phyloP scores from a whole-genome alignment of 2,329 filamentous ascomycete genomes.

The Mycosphaerelloides madeirae region DNA sequence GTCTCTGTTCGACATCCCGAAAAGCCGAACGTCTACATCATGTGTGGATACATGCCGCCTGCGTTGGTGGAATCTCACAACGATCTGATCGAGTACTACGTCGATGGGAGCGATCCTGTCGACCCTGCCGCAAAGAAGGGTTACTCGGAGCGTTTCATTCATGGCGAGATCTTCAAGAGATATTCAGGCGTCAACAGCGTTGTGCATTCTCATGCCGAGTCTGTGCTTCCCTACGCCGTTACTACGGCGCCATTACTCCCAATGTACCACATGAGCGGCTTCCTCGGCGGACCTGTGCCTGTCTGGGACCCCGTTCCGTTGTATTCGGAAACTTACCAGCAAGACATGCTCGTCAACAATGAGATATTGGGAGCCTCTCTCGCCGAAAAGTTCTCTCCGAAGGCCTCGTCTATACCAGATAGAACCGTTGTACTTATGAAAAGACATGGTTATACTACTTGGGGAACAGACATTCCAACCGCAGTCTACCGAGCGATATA shows the following conservation, averaged over 20 bases:
- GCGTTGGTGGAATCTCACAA: conserved; percentile 40
- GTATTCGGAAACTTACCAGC: conserved; percentile 14
- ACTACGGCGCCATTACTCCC: conserved; percentile 37
- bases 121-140: conserved; percentile 29
- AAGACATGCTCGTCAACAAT: conserved; percentile 1
- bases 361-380: not conserved
- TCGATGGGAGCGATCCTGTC: conserved; percentile 41
- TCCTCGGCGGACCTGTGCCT: conserved; percentile 32
- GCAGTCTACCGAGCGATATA: conserved; percentile 38
- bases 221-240: conserved; percentile 41
- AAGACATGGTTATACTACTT: not conserved
- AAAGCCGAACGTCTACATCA: conserved; percentile 44
- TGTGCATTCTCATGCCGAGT: conserved; percentile 43
- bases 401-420: not conserved
- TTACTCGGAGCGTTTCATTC: conserved; percentile 44
- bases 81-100: conserved; percentile 47
- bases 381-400: not conserved
- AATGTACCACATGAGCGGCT: conserved; percentile 42
- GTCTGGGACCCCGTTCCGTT: conserved; percentile 20
- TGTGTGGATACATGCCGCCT: conserved; percentile 46
- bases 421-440: not conserved
- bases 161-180: conserved; percentile 44
- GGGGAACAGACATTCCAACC: not conserved
- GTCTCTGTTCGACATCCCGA: conserved; percentile 49
- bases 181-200: conserved; percentile 38